These are phyloP conservation scores for Corynascus novoguineensis DNA, from an alignment of 495 filamentous ascomycete species.

Conservation along the genomic window DNA sequence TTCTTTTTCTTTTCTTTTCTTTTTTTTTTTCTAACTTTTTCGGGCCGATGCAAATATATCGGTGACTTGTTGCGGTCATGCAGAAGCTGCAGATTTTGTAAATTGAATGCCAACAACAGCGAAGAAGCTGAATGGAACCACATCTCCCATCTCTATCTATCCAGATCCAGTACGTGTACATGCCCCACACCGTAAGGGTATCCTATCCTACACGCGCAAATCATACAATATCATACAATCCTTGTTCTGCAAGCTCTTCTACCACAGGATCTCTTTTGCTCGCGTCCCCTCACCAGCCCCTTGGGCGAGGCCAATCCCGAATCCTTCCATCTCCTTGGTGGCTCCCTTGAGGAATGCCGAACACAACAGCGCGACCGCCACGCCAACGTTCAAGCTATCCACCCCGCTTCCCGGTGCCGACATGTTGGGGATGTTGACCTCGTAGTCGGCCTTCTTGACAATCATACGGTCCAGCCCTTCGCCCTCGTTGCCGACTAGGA, in stretches of 20 bases:
- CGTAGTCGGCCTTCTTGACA: constrained; percentile 55
- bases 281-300: constrained; percentile 15
- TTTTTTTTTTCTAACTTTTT: no score
- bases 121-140: no score
- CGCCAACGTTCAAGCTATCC: constrained; percentile 84
- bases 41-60: no score
- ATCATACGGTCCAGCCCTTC: constrained; percentile 61
- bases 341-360: constrained; percentile 45
- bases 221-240: background rate
- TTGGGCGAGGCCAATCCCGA: background rate
- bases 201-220: background rate
- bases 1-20: no score
- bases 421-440: constrained; percentile 48
- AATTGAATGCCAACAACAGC: no score
- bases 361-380: constrained; percentile 72
- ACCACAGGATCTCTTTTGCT: constrained; percentile 20
- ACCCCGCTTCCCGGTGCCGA: constrained; percentile 36
- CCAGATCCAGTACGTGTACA: no score
- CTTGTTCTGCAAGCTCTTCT: background rate
- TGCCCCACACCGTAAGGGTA: background rate
- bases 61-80: no score
- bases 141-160: no score
- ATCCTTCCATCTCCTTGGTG: constrained; percentile 15
- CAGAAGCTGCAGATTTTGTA: no score
- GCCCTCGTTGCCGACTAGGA: constrained; percentile 81